Evolutionary conservation across 768 basidiomycete species (phyloP).

Genomic region (Atractiella rhizophila): DNA sequence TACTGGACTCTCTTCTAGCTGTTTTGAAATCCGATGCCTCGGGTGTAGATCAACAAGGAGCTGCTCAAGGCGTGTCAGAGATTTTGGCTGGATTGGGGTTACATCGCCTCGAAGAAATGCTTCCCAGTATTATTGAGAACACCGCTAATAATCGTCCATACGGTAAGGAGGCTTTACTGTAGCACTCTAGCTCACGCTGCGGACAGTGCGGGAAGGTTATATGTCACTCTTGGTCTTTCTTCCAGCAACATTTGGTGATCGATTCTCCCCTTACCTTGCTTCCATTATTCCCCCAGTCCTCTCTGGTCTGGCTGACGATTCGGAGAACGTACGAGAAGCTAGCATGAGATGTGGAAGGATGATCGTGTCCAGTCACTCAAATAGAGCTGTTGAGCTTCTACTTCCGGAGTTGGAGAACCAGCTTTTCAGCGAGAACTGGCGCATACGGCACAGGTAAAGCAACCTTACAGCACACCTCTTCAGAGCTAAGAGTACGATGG

Average conservation of each 20-base stretch:
- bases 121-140: conserved; percentile 80
- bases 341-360: conserved; percentile 97
- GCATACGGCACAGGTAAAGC: conserved; percentile 43
- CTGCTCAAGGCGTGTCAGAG: conserved; percentile 87
- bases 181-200: too few relatives aligned
- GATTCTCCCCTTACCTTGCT: conserved; percentile 85
- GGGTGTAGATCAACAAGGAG: conserved; percentile 89
- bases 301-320: conserved; percentile 65
- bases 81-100: conserved; percentile 89
- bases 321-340: conserved; percentile 87
- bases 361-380: conserved; percentile 85
- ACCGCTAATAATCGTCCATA: conserved; percentile 70
- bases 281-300: conserved; percentile 84
- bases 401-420: conserved; percentile 80
- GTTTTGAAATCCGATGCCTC: conserved; percentile 79
- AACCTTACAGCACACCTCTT: too few relatives aligned
- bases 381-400: conserved; percentile 69
- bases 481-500: conserved; percentile 22
- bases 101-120: conserved; percentile 75
- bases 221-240: conserved; percentile 90
- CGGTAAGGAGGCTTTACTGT: too few relatives aligned
- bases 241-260: conserved; percentile 81
- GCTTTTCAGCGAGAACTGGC: conserved; percentile 86
- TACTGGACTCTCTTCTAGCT: conserved; percentile 64
- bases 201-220: conserved; percentile 93